Evolutionary conservation across 2,329 filamentous ascomycete species (phyloP).

Genomic region (Orbilia javanica): DNA sequence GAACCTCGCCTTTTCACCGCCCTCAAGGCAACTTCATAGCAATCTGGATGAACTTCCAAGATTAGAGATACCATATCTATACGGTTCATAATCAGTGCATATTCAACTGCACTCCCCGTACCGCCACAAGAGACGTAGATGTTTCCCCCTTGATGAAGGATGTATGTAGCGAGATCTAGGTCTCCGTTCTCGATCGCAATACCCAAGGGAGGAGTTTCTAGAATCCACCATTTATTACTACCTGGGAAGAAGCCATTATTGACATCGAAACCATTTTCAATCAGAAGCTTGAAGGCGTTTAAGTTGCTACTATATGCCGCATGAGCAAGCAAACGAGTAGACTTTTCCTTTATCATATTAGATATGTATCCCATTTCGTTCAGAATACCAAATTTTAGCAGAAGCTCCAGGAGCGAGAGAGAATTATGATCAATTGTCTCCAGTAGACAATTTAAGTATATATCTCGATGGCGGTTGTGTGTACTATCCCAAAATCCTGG

Average conservation of each 20-base stretch:
- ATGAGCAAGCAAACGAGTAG: background rate
- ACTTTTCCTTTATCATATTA: too few relatives aligned
- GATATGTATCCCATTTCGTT: background rate
- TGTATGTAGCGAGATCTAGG: background rate
- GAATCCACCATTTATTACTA: too few relatives aligned
- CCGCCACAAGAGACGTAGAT: too few relatives aligned
- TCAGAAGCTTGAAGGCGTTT: conserved; percentile 6
- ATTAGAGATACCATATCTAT: background rate
- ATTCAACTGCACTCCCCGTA: too few relatives aligned
- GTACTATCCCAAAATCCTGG: too few relatives aligned
- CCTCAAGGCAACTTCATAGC: background rate
- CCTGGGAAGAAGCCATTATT: background rate
- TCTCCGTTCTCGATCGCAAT: background rate
- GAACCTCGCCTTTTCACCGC: background rate
- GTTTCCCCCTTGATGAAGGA: background rate
- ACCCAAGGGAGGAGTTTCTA: background rate
- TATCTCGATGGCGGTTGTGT: background rate
- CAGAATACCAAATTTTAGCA: background rate
- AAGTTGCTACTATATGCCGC: background rate
- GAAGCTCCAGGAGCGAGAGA: background rate
- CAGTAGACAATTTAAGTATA: background rate
- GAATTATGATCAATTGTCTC: background rate
- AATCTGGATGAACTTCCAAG: background rate
- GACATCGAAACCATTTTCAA: background rate
- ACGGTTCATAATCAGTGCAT: too few relatives aligned